Percentiles rank a stretch among this genome's conserved stretches.
phyloP scores from a whole-genome alignment of 2,329 filamentous ascomycete species.

The Exophiala viscosa region DNA sequence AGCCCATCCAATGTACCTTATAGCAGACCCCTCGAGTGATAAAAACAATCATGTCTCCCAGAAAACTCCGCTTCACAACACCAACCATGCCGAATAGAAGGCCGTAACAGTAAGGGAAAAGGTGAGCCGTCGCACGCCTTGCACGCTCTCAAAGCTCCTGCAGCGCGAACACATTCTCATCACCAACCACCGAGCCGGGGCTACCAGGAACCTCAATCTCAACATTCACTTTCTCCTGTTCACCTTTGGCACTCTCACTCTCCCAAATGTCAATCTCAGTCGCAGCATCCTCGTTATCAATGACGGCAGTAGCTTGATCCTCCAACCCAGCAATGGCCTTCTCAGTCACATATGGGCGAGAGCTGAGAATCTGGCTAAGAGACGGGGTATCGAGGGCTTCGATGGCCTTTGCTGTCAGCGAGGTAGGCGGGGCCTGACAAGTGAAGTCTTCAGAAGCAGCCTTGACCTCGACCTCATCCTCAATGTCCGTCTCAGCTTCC shows the following conservation, averaged over 20 bases:
- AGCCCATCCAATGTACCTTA: no score
- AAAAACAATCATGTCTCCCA: no score
- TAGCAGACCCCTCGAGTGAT: no score
- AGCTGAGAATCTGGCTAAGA: conserved; percentile 16
- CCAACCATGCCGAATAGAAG: no score
- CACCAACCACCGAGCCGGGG: conserved; percentile 12
- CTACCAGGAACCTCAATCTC: conserved; percentile 2
- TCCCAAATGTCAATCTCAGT: conserved; percentile 63
- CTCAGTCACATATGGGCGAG: neutral
- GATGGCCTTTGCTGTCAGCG: conserved; percentile 13
- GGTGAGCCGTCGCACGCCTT: no score
- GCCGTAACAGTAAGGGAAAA: no score
- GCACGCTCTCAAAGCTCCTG: conserved; percentile 20
- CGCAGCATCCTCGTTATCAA: conserved; percentile 6
- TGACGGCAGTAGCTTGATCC: neutral
- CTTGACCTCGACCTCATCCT: conserved; percentile 36
- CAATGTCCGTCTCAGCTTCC: conserved; percentile 21
- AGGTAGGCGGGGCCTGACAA: conserved; percentile 9
- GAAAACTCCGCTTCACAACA: no score
- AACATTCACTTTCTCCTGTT: conserved; percentile 27
- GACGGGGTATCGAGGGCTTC: conserved; percentile 16
- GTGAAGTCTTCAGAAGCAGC: conserved; percentile 16
- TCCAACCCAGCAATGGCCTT: no score
- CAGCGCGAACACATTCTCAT: conserved; percentile 21
- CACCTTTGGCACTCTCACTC: conserved; percentile 62